These are phyloP conservation scores for Angomonas ambiguus DNA, from an alignment of 208 protist species.

Conservation along the genomic window DNA sequence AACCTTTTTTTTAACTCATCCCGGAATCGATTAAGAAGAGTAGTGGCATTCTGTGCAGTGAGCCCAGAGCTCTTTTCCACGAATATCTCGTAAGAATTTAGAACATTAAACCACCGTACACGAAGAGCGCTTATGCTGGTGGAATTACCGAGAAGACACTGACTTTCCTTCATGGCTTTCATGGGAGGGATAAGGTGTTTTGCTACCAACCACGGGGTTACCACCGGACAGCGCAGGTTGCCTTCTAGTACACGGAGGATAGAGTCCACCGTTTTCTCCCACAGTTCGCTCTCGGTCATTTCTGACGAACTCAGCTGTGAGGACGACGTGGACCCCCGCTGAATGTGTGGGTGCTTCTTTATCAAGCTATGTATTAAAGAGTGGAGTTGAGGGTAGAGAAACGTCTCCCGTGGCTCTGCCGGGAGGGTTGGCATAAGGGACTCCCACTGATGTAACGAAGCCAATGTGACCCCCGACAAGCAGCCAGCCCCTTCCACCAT, in stretches of 20 bases:
- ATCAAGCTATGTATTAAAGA: slow-evolving; percentile 44
- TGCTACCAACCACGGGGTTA: slow-evolving; percentile 51
- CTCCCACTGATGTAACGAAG: slow-evolving; percentile 44
- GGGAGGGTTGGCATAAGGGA: slow-evolving; percentile 48
- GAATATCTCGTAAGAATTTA: slow-evolving; percentile 38
- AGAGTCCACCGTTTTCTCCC: slow-evolving; percentile 40
- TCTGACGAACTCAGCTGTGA: background rate
- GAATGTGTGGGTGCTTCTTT: slow-evolving; percentile 16
- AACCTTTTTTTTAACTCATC: slow-evolving; percentile 41
- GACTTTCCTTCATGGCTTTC: slow-evolving; percentile 26
- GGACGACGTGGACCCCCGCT: slow-evolving; percentile 11
- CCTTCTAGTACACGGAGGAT: slow-evolving; percentile 32
- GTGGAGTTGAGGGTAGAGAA: slow-evolving; percentile 58
- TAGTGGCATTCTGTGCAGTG: slow-evolving; percentile 16
- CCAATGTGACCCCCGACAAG: slow-evolving; percentile 37
- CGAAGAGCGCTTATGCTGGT: slow-evolving; percentile 17
- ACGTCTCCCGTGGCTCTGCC: slow-evolving; percentile 54
- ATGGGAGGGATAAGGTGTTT: slow-evolving; percentile 53
- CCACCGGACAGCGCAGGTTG: slow-evolving; percentile 57
- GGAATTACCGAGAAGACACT: slow-evolving; percentile 19
- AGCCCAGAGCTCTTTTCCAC: slow-evolving; percentile 32
- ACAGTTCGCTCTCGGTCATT: slow-evolving; percentile 16
- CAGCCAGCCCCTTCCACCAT: slow-evolving; percentile 38
- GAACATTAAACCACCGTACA: slow-evolving; percentile 36
- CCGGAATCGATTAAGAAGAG: slow-evolving; percentile 47